phyloP scores from a whole-genome alignment of 1,139 yeast genomes.

The Geotrichum candidum region DNA sequence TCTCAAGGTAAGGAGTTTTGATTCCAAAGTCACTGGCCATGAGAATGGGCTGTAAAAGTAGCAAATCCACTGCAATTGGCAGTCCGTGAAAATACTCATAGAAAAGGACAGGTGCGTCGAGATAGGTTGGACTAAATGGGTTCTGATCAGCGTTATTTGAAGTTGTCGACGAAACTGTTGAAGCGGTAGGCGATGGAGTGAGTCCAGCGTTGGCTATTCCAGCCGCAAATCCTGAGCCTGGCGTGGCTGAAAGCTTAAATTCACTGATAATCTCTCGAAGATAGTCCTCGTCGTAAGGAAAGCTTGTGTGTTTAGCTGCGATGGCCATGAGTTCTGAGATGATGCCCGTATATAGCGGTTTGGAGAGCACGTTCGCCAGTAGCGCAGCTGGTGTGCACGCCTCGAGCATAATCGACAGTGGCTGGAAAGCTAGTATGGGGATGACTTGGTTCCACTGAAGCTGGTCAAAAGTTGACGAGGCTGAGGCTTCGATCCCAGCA shows the following conservation, averaged over 20 bases:
- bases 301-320: conserved; percentile 13
- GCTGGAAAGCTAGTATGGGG: conserved; percentile 71
- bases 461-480: conserved; percentile 15
- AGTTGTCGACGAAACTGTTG: not conserved
- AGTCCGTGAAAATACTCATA: conserved; percentile 53
- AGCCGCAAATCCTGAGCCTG: not conserved
- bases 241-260: conserved; percentile 3
- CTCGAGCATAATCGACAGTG: conserved; percentile 68
- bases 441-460: conserved; percentile 84
- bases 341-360: conserved; percentile 76
- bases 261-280: not conserved
- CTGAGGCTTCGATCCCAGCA: conserved; percentile 16
- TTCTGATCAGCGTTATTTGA: not conserved
- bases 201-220: conserved; percentile 1
- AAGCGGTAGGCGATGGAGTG: conserved; percentile 20
- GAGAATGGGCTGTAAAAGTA: conserved; percentile 76
- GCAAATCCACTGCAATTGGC: conserved; percentile 61
- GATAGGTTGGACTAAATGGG: conserved; percentile 22
- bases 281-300: conserved; percentile 14
- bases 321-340: conserved; percentile 15
- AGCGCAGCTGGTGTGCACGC: conserved; percentile 55
- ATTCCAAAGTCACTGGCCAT: conserved; percentile 80
- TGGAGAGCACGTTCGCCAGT: conserved; percentile 64
- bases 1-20: conserved; percentile 85
- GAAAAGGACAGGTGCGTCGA: conserved; percentile 49